phyloP scores from a whole-genome alignment of 108 stramenopile species.

The Epithemia pelagica region DNA sequence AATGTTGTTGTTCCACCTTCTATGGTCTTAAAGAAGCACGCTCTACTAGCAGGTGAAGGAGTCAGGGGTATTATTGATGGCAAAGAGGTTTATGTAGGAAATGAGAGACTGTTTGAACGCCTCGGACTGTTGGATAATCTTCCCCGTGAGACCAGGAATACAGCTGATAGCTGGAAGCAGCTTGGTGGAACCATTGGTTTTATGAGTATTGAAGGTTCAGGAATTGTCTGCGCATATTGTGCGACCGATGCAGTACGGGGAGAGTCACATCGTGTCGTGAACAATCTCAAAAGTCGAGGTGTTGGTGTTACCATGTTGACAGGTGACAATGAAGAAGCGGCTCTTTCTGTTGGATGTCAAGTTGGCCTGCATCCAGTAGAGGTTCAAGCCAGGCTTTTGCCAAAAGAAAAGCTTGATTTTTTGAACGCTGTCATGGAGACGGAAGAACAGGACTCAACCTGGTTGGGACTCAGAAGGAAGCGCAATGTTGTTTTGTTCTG shows the following conservation, averaged over 20 bases:
- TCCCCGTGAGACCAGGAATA: slow-evolving; percentile 6
- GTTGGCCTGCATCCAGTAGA: slow-evolving; percentile 47
- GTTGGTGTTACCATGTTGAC: slow-evolving; percentile 89
- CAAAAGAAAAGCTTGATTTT: slow-evolving; percentile 54
- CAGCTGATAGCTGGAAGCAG: slow-evolving; percentile 41
- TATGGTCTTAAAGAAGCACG: slow-evolving; percentile 37
- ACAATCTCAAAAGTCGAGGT: slow-evolving; percentile 52
- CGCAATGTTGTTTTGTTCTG: slow-evolving; percentile 88
- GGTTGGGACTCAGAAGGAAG: too few relatives aligned
- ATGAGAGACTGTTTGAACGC: slow-evolving; percentile 52
- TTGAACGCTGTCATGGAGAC: slow-evolving; percentile 22
- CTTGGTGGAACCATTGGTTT: slow-evolving; percentile 58
- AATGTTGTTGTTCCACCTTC: slow-evolving; percentile 29
- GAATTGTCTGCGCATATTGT: slow-evolving; percentile 61
- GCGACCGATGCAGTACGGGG: slow-evolving; percentile 62
- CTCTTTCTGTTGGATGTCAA: slow-evolving; percentile 63
- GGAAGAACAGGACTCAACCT: slow-evolving; percentile 5
- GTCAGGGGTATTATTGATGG: slow-evolving; percentile 47
- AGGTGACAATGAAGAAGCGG: slow-evolving; percentile 82
- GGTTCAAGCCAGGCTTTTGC: slow-evolving; percentile 50
- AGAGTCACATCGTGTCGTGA: slow-evolving; percentile 47
- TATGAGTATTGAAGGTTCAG: slow-evolving; percentile 58
- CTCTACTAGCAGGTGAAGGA: slow-evolving; percentile 57
- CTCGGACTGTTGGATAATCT: slow-evolving; percentile 36
- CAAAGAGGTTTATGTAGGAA: slow-evolving; percentile 61